phyloP scores from a whole-genome alignment of 768 basidiomycete species.

The Termitomyces sp. region DNA sequence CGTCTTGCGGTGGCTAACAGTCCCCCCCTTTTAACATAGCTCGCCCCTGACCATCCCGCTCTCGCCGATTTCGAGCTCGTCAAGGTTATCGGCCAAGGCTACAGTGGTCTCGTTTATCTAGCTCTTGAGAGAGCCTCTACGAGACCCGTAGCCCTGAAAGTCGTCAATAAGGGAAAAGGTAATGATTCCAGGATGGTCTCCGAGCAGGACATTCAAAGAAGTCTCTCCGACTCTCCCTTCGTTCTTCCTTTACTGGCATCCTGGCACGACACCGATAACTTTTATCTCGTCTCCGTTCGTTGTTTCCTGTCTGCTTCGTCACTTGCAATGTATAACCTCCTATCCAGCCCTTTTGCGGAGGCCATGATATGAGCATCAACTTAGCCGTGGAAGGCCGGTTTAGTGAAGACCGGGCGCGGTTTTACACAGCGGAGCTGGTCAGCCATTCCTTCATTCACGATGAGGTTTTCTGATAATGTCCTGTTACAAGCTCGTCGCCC shows the following conservation, averaged over 20 bases:
- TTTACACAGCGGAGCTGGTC: background rate
- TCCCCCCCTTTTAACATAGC: background rate
- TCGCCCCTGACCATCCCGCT: background rate
- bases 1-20: background rate
- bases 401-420: background rate
- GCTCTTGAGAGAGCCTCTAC: background rate
- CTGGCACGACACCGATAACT: constrained; percentile 7
- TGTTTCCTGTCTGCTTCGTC: background rate
- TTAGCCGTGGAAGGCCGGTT: background rate
- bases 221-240: background rate
- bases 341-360: constrained; percentile 3
- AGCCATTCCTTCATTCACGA: background rate
- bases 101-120: constrained; percentile 1
- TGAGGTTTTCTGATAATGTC: background rate
- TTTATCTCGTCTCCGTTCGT: constrained; percentile 10
- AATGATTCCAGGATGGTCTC: background rate
- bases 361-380: background rate
- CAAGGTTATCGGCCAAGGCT: constrained; percentile 2
- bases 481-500: constrained; percentile 34
- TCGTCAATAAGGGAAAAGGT: background rate
- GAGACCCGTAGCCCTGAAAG: constrained; percentile 2
- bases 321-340: background rate
- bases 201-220: background rate
- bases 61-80: constrained; percentile 2
- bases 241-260: constrained; percentile 1